Percentiles rank a stretch among this genome's conserved stretches.
Evolutionary conservation across 2,329 filamentous ascomycete species (phyloP).

Genomic region (Arthrobotrys sinensis): DNA sequence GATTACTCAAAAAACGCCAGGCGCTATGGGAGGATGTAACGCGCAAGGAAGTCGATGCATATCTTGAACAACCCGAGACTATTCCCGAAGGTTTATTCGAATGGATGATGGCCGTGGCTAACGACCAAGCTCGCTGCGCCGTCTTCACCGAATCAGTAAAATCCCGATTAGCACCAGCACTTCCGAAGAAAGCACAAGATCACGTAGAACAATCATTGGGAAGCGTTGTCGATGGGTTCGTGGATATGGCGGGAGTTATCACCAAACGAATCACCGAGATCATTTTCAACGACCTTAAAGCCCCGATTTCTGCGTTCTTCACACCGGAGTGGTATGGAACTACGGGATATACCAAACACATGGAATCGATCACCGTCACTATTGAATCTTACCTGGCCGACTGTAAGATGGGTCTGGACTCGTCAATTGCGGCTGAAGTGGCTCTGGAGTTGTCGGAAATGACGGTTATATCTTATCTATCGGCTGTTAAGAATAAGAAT

Average conservation of each 20-base stretch:
- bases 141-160: conserved; percentile 85
- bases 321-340: conserved; percentile 89
- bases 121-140: conserved; percentile 98
- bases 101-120: conserved; percentile 96
- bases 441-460: conserved; percentile 80
- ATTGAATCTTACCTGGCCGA: conserved; percentile 95
- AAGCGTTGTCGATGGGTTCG: conserved; percentile 88
- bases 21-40: conserved; percentile 88
- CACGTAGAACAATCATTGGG: conserved; percentile 83
- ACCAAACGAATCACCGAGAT: conserved; percentile 87
- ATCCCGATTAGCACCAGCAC: conserved; percentile 83
- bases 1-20: conserved; percentile 85
- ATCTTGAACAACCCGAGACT: conserved; percentile 71
- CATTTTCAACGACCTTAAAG: conserved; percentile 89
- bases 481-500: conserved; percentile 86
- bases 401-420: conserved; percentile 67
- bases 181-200: conserved; percentile 83
- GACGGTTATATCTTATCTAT: conserved; percentile 83
- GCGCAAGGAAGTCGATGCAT: conserved; percentile 85
- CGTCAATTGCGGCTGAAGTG: conserved; percentile 94
- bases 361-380: conserved; percentile 94
- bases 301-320: conserved; percentile 90
- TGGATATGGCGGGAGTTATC: conserved; percentile 94
- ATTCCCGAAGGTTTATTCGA: conserved; percentile 71
- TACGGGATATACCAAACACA: conserved; percentile 73